Base-by-base conservation (phyloP, 345 rosid species). In the Brassica cretica region DNA sequence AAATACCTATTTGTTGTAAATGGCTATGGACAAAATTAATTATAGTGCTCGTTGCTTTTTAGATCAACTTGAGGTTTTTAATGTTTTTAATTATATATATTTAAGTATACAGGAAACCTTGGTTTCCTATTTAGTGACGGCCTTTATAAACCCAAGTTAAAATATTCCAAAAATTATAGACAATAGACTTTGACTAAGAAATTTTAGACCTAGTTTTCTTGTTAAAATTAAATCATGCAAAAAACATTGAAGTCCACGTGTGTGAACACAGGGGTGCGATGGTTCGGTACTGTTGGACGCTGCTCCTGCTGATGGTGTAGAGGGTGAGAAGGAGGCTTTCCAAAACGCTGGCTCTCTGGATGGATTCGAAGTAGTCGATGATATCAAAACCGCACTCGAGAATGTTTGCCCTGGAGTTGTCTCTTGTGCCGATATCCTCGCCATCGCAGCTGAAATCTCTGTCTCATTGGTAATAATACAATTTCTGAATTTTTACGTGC, bases 391-490 rank as follows among this genome's bases (percentile, higher is more conserved):
- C 18, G 87, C 92, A 1, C 75, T 86, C 1, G 91, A 89, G 55
- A 83, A 77, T n/a, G 81, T 77, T 60, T 89, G 90, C 66, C 88
- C 90, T 0, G 82, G 88, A 2, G 80, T 82, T 8, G 91, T 89
- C 58, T 89, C 93, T 35, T 89, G 93, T 66, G 87, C 91, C 0
- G 91, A 89, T 76, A 84, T 89, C 27, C 82, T 88, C 1, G 90
- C 88, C 7, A 78, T 84, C 3, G 82, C 88, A 27, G 82, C 90
- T 32, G 80, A 86, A 73, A 69, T 85, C 44, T 76, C 83, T 14
- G 86, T 88, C 24, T 55, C 85, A 72, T 30, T 82, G 83, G 89
- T 88, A 86, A 15, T 60, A 33, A 25, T 25, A 25, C 29, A 25
- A 25, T 25, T 25, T 25, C 29, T 25, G 29, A 25, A 25, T 2